These are phyloP conservation scores for Hermanozyma aechmeae DNA, from an alignment of 805 yeast genomes.

Conservation along the genomic window DNA sequence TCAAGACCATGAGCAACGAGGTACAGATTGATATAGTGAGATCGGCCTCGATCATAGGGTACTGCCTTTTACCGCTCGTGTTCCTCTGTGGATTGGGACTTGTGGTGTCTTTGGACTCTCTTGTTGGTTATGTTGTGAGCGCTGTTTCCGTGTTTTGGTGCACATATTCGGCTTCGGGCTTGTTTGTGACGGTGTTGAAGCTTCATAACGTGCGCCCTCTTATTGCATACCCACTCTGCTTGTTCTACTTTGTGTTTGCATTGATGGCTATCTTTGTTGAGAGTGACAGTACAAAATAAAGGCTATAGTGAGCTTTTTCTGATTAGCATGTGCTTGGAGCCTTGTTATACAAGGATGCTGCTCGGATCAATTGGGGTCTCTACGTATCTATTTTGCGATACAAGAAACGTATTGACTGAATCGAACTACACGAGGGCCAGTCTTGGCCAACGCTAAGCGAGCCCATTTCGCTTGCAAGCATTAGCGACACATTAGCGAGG, in stretches of 20 bases:
- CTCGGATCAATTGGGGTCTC: no score
- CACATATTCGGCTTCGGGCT: constrained; percentile 87
- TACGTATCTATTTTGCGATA: no score
- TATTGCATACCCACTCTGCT: constrained; percentile 86
- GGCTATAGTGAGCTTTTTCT: no score
- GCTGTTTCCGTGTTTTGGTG: constrained; percentile 76
- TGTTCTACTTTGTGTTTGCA: constrained; percentile 91
- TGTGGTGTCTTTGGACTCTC: constrained; percentile 56
- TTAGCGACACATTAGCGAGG: no score
- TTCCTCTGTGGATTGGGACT: constrained; percentile 66
- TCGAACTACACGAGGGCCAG: no score
- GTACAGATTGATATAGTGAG: constrained; percentile 49
- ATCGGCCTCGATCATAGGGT: constrained; percentile 89
- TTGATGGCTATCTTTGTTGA: constrained; percentile 84
- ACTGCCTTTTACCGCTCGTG: constrained; percentile 86
- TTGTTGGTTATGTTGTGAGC: constrained; percentile 63
- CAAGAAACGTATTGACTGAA: no score
- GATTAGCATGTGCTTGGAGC: no score
- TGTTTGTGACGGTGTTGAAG: constrained; percentile 77
- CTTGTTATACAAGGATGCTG: no score
- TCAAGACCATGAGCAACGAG: constrained; percentile 76
- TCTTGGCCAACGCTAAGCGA: no score
- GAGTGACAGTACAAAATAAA: no score
- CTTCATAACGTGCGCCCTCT: constrained; percentile 79
- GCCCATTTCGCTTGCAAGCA: no score